Evolutionary conservation across 768 basidiomycete genomes (phyloP).

Genomic region (Pisolithus albus): DNA sequence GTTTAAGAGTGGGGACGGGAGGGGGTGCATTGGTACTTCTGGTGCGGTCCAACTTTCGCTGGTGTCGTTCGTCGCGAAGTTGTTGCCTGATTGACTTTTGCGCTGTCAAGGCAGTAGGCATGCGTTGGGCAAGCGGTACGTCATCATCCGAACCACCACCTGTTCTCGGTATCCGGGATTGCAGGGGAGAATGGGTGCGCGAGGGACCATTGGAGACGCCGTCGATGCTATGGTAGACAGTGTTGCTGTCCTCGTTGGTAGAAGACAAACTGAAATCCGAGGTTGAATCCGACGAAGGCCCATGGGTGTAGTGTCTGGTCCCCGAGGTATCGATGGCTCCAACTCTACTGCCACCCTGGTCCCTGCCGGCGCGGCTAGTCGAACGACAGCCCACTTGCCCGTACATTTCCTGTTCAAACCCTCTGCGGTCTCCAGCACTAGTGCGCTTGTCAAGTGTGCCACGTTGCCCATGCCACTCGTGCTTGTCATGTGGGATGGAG

Average conservation of each 20-base stretch:
- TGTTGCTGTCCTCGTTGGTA: constrained; percentile 37
- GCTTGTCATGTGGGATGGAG: constrained; percentile 6
- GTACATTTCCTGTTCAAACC: constrained; percentile 2
- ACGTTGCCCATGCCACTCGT: constrained; percentile 17
- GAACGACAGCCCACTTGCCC: constrained; percentile 13
- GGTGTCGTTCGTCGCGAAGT: constrained; percentile 60
- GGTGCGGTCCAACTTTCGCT: constrained; percentile 45
- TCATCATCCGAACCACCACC: constrained; percentile 59
- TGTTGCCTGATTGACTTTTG: constrained; percentile 74
- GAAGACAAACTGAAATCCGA: constrained; percentile 32
- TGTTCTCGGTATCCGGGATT: constrained; percentile 14
- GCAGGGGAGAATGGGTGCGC: constrained; percentile 16
- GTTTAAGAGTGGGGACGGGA: constrained; percentile 11
- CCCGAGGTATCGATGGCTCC: constrained; percentile 29
- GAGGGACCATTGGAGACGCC: constrained; percentile 26
- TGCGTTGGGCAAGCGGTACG: constrained; percentile 73
- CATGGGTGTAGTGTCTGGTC: constrained; percentile 15
- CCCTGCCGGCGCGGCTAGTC: constrained; percentile 8
- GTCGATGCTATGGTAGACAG: constrained; percentile 39
- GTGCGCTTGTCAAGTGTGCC: constrained; percentile 10
- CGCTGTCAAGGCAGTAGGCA: constrained; percentile 76
- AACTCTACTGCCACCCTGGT: constrained; percentile 24
- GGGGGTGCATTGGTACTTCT: constrained; percentile 17
- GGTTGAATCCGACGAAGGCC: constrained; percentile 27
- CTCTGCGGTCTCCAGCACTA: constrained; percentile 8